phyloP scores from a whole-genome alignment of 2,329 filamentous ascomycete genomes.

The Alternaria dauci region DNA sequence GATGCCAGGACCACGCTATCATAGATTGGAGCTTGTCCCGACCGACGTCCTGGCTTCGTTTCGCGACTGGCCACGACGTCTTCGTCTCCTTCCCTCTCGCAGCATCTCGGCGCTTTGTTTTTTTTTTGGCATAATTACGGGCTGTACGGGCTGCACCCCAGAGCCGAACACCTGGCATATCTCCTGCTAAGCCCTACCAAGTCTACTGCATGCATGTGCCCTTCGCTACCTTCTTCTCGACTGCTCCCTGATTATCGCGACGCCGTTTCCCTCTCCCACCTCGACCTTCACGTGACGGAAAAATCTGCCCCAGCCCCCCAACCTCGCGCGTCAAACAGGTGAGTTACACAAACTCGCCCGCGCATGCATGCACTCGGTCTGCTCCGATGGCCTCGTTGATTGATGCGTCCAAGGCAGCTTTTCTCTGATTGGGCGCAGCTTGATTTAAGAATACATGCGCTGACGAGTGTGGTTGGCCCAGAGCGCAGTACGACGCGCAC shows the following conservation, averaged over 20 bases:
- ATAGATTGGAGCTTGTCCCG: conserved; percentile 33
- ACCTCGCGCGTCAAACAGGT: conserved; percentile 15
- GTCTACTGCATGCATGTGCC: conserved; percentile 22
- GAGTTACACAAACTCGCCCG: conserved; percentile 8
- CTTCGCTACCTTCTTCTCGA: conserved; percentile 13
- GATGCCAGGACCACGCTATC: conserved; percentile 32
- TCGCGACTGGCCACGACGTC: conserved; percentile 32
- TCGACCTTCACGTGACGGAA: conserved; percentile 17
- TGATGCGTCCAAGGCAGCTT: conserved; percentile 14
- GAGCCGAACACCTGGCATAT: conserved; percentile 34
- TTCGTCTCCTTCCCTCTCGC: conserved; percentile 13
- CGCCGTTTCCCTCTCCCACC: conserved; percentile 4
- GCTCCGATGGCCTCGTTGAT: conserved; percentile 31
- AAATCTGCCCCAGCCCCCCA: conserved; percentile 12
- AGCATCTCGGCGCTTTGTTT: conserved; percentile 11
- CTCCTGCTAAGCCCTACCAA: conserved; percentile 41
- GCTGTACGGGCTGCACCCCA: conserved; percentile 20
- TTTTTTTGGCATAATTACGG: conserved; percentile 7
- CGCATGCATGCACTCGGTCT: conserved; percentile 13
- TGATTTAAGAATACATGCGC: conserved; percentile 30
- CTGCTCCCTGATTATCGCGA: conserved; percentile 5
- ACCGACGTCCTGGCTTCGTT: conserved; percentile 28
- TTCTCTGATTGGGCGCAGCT: conserved; percentile 33
- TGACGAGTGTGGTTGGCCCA: conserved; percentile 44
- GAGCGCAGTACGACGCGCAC: conserved; percentile 32